A percentile compares a stretch with the other conserved stretches of the same genome.
Evolutionary conservation across 441 rosid species (phyloP).

Genomic region (Gossypium trilobum): DNA sequence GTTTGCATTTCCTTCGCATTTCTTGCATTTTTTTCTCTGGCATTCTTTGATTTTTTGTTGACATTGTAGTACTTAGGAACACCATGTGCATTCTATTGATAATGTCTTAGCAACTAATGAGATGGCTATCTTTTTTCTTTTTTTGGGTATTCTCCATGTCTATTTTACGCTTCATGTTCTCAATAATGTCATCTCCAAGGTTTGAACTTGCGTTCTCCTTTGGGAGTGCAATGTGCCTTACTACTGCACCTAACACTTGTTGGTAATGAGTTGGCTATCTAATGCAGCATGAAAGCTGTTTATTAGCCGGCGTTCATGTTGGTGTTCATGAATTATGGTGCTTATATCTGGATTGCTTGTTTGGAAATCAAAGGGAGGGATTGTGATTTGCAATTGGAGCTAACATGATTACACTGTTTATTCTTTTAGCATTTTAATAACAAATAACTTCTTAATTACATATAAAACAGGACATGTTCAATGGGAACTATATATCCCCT

Average conservation of each 20-base stretch:
- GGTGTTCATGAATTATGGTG: not conserved
- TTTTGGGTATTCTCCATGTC: no score
- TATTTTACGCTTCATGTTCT: no score
- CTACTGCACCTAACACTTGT: no score
- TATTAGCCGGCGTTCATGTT: not conserved
- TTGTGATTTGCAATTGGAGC: not conserved
- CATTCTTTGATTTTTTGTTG: not conserved
- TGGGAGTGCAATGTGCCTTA: no score
- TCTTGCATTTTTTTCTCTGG: not conserved
- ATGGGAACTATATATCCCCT: not conserved
- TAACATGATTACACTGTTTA: not conserved
- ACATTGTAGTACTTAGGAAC: not conserved
- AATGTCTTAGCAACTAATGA: not conserved
- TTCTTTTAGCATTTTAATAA: not conserved
- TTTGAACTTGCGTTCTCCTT: no score
- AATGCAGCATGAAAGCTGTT: not conserved
- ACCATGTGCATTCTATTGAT: not conserved
- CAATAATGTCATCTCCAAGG: no score
- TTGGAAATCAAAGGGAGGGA: not conserved
- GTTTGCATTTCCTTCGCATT: not conserved
- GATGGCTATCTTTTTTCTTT: not conserved
- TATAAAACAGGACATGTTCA: not conserved
- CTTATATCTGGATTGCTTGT: not conserved
- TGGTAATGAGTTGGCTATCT: not conserved
- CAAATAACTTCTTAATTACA: not conserved